Evolutionary conservation across 2,329 filamentous ascomycete species (phyloP), one percentile per base, ranked within the genome.

Genomic region (Mycosphaerella sp.): DNA sequence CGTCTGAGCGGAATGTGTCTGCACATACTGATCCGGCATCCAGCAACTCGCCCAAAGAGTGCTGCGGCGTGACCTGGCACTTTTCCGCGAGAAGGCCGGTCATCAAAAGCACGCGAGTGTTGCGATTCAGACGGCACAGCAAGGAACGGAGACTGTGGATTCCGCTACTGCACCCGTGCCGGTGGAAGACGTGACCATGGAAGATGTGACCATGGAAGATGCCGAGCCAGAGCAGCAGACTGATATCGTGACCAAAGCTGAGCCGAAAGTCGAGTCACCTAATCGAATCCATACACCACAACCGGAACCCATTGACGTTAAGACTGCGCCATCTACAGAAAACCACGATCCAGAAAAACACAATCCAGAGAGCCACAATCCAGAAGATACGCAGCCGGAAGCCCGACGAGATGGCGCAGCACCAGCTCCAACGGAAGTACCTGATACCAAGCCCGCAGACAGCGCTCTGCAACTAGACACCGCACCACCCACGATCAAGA

Each of bases 21-120:
- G 23, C 23, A 10, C 2, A 9, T 23, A 29, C 51, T 59, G 14
- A 58, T 43, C 8, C n/a, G 8, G 42, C 40, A 32, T 8, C 6
- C 34, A 70, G 67, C 64, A 66, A 59, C 46, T 62, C 12, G 67
- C 69, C 11, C 59, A 66, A 48, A 49, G 58, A 8, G 66, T 72
- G 6, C 64, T 72, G 61, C 62, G 66, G 10, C 66, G 66, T 39
- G 67, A 72, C 46, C 62, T 72, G 3, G 68, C 67, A 11, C 32
- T 68, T 1, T 62, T 59, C 40, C 63, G 65, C 17, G 64, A 66
- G 17, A 42, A 45, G 21, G 36, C 46, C n/a, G 54, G 54, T 36
- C 51, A 46, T 21, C 42, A 39, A 39, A 34, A 45, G 14, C 40
- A 47, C 12, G 17, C 45, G 12, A 29, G 46, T 14, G 50, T 12